These are phyloP conservation scores for Penicillium hordei DNA, from an alignment of 2,329 filamentous ascomycete species.

Conservation along the genomic window DNA sequence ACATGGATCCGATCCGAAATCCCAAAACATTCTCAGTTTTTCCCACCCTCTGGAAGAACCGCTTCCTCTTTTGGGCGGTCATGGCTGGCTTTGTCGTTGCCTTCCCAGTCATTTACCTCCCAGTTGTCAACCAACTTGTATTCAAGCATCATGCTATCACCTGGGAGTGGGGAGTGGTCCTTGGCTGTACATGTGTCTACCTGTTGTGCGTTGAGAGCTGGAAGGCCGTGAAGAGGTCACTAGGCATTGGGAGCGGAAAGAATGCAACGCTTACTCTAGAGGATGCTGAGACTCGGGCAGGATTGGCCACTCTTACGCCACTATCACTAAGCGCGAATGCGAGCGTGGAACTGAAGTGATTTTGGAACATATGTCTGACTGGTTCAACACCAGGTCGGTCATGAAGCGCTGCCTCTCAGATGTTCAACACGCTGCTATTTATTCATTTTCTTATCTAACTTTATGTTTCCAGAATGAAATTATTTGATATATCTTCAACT, in stretches of 20 bases:
- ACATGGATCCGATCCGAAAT: constrained; percentile 52
- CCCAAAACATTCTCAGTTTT: constrained; percentile 66
- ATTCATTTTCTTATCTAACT: not conserved
- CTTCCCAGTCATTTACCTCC: constrained; percentile 65
- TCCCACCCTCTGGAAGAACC: constrained; percentile 66
- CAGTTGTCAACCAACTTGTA: constrained; percentile 61
- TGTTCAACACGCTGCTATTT: constrained; percentile 1
- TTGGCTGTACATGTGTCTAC: constrained; percentile 60
- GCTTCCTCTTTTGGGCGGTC: constrained; percentile 68
- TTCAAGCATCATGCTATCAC: constrained; percentile 65
- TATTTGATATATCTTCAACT: not conserved
- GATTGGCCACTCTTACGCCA: constrained; percentile 23
- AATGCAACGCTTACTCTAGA: constrained; percentile 31
- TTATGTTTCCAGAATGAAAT: not conserved
- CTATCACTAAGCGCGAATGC: constrained; percentile 30
- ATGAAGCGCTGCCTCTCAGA: not conserved
- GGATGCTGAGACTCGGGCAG: constrained; percentile 36
- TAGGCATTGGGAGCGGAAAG: constrained; percentile 36
- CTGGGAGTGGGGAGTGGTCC: constrained; percentile 70
- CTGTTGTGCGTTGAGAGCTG: constrained; percentile 62
- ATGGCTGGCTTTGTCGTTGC: constrained; percentile 55
- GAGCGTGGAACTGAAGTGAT: constrained; percentile 30
- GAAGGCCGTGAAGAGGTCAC: constrained; percentile 62
- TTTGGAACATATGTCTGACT: not conserved
- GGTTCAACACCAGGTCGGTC: constrained; percentile 17